Percentiles rank a stretch among this genome's conserved stretches.
Conservation (phyloP, 2,329 filamentous ascomycete species). For the Microthyrium microscopicum region DNA sequence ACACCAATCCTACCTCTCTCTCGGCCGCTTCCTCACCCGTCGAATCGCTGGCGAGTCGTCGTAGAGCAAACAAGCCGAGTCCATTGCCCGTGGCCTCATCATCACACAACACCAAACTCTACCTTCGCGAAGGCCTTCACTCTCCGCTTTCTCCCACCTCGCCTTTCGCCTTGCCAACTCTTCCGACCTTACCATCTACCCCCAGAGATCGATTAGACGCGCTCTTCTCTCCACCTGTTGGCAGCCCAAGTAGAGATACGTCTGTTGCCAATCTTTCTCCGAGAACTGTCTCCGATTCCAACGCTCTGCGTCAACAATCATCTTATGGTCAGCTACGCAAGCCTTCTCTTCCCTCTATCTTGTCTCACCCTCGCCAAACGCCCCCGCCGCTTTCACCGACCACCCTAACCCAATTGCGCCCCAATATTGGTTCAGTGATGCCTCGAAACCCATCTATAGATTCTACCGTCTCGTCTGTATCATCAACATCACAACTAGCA, state of each 20-base stretch:
- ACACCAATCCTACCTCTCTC: slow-evolving; percentile 10
- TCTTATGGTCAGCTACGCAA: slow-evolving; percentile 14
- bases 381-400: slow-evolving; percentile 9
- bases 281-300: slow-evolving; percentile 1
- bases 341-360: slow-evolving; percentile 19
- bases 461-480: slow-evolving; percentile 60
- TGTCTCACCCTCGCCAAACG: slow-evolving; percentile 18
- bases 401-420: slow-evolving; percentile 13
- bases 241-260: slow-evolving; percentile 6
- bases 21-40: slow-evolving; percentile 9
- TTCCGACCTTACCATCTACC: slow-evolving; percentile 17
- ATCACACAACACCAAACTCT: background rate
- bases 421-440: slow-evolving; percentile 16
- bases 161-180: slow-evolving; percentile 10
- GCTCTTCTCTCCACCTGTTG: too few relatives aligned
- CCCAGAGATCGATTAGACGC: slow-evolving; percentile 23
- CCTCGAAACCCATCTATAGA: slow-evolving; percentile 80
- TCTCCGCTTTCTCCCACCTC: slow-evolving; percentile 7
- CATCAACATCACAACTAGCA: slow-evolving; percentile 23
- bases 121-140: background rate
- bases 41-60: slow-evolving; percentile 5
- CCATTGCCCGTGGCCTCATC: background rate
- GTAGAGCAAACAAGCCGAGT: background rate
- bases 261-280: background rate
- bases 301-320: background rate